A percentile compares a stretch with the other conserved stretches of the same genome.
phyloP scores from a whole-genome alignment of 495 filamentous ascomycete species.

The Penicillium canescens region DNA sequence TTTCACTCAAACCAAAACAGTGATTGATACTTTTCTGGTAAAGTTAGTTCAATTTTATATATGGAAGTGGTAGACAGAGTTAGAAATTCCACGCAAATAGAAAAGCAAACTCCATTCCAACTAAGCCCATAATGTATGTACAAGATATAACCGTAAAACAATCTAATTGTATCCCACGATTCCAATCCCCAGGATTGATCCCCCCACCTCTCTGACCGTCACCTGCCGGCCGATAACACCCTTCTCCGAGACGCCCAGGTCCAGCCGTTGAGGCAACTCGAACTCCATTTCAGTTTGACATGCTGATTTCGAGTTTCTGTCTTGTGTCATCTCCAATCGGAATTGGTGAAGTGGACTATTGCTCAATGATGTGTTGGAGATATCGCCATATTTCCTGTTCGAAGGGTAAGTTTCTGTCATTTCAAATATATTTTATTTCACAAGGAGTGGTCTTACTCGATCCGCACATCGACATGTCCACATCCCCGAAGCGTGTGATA shows the following conservation, averaged over 20 bases:
- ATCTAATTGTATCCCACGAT: conserved; percentile 42
- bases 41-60: no score
- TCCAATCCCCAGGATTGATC: conserved; percentile 32
- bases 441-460: conserved; percentile 31
- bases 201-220: conserved; percentile 27
- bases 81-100: not conserved
- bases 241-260: conserved; percentile 49
- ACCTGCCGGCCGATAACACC: conserved; percentile 43
- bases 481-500: conserved; percentile 13
- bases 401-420: conserved; percentile 4
- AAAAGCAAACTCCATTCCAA: not conserved
- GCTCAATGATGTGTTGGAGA: conserved; percentile 15
- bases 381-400: conserved; percentile 37
- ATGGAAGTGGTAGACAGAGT: not conserved
- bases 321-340: conserved; percentile 14
- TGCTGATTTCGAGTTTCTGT: not conserved
- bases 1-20: no score
- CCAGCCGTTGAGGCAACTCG: conserved; percentile 56
- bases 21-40: no score
- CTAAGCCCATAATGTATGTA: conserved; percentile 7
- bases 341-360: conserved; percentile 27
- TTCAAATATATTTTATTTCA: not conserved
- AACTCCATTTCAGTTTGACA: conserved; percentile 40
- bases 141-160: not conserved
- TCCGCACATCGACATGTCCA: conserved; percentile 30